phyloP scores from a whole-genome alignment of 768 basidiomycete species.

The Lactarius indigo region DNA sequence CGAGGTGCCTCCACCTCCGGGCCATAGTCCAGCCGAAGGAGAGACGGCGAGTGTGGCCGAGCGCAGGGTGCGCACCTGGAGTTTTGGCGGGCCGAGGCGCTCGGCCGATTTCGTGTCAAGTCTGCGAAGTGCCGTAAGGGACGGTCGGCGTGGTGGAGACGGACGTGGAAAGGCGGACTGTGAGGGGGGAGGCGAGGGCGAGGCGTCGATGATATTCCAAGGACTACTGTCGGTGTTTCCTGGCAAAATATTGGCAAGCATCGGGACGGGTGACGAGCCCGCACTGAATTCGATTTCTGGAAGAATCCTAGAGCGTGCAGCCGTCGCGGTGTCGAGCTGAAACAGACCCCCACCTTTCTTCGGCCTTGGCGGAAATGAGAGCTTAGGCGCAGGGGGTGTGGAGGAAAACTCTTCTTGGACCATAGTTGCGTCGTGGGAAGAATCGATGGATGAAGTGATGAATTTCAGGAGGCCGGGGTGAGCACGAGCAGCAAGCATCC shows the following conservation, averaged over 20 bases:
- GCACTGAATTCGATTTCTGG: conserved; percentile 53
- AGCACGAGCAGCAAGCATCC: conserved; percentile 58
- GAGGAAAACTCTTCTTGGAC: conserved; percentile 29
- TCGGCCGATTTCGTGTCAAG: conserved; percentile 59
- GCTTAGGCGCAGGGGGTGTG: conserved; percentile 18
- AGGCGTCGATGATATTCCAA: conserved; percentile 41
- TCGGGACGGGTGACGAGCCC: conserved; percentile 49
- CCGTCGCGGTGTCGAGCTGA: conserved; percentile 61
- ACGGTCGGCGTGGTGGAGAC: conserved; percentile 55
- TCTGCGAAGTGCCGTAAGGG: conserved; percentile 57
- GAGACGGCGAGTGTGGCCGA: conserved; percentile 58
- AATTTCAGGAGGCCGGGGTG: conserved; percentile 53
- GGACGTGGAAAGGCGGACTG: conserved; percentile 51
- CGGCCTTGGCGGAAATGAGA: conserved; percentile 23
- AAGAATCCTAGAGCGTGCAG: conserved; percentile 47
- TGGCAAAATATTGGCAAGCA: conserved; percentile 45
- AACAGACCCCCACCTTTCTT: conserved; percentile 52
- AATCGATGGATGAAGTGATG: conserved; percentile 38
- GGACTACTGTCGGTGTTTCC: conserved; percentile 39
- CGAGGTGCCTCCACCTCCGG: conserved; percentile 9
- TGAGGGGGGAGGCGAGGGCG: conserved; percentile 67
- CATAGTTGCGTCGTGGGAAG: conserved; percentile 27
- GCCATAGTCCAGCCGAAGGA: conserved; percentile 32
- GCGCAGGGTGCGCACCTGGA: conserved; percentile 58
- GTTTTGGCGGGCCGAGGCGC: conserved; percentile 50